A percentile compares a stretch with the other conserved stretches of the same genome.
Evolutionary conservation across 1,284 basidiomycete species (phyloP).

Genomic region (Ceratobasidium sp.): DNA sequence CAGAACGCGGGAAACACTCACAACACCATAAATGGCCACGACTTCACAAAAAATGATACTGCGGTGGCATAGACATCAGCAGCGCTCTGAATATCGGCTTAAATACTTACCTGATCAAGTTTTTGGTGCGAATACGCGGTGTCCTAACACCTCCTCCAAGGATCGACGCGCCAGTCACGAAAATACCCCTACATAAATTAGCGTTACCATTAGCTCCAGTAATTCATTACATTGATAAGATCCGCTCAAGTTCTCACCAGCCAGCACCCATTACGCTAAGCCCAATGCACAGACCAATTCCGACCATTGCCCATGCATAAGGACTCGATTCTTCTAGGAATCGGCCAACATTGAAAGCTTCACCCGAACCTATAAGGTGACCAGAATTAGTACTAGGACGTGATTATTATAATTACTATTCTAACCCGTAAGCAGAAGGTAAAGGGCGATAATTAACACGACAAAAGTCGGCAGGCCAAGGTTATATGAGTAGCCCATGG

Average conservation of each 20-base stretch:
- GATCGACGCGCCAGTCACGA: conserved; percentile 94
- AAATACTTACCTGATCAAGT: conserved; percentile 85
- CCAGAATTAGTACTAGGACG: conserved; percentile 14
- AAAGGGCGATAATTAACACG: conserved; percentile 74
- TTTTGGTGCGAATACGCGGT: conserved; percentile 96
- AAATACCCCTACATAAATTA: conserved; percentile 85
- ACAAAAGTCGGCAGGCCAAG: conserved; percentile 49
- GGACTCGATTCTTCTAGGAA: conserved; percentile 95
- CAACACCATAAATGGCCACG: conserved; percentile 95
- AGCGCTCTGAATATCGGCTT: neutral
- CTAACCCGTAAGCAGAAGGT: conserved; percentile 86
- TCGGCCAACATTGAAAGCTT: conserved; percentile 90
- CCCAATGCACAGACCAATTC: conserved; percentile 94
- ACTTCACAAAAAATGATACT: conserved; percentile 99
- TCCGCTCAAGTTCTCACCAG: conserved; percentile 70
- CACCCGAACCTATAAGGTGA: conserved; percentile 72
- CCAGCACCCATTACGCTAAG: conserved; percentile 94
- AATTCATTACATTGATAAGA: neutral
- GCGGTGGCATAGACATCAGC: conserved; percentile 38
- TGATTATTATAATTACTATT: neutral
- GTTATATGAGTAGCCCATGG: conserved; percentile 31
- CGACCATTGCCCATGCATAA: conserved; percentile 90
- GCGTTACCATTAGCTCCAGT: conserved; percentile 20
- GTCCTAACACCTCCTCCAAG: conserved; percentile 95
- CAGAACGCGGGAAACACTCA: conserved; percentile 57